Base-by-base conservation (phyloP, 768 basidiomycete species). In the Chalciporus sphaerocephalus region DNA sequence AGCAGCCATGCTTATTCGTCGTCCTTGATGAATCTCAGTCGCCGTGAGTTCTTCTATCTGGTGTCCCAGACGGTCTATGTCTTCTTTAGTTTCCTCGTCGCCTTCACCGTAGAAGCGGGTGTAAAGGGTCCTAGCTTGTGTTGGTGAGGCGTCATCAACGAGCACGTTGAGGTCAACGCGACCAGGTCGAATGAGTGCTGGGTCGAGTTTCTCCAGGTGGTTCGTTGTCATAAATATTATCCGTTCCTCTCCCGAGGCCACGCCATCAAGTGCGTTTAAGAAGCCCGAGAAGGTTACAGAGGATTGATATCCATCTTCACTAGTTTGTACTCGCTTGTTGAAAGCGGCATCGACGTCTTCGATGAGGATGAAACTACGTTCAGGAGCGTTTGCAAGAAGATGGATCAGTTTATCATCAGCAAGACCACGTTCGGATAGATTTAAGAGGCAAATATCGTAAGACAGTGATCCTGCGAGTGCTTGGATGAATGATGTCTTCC, bases 201-300 rank as follows among this genome's bases (percentile, higher is more conserved):
- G 86, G 67, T 99, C 96, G 27, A 99, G 79, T 51, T 75, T 77
- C 48, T 88, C 82, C 43, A 89, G 63, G 57, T 98, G 96, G 65
- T 99, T 99, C n/a, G 96, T 98, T 0, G 96, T 99, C 85, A 99
- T 89, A 69, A 99, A 99, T 27, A 99, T 81, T 61, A 99, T 85
- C n/a, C 96, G 84, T 58, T 96, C 93, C 69, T 97, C 94, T 33
- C 93, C 92, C 10, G 95, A 96, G 5, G 92, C 95, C 22, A 99
- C 95, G 15, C 96, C 96, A 60, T 99, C 96, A 3, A 99, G 74
- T 12, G 94, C 93, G 57, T 99, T 99, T 34, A 99, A 71, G 61
- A 98, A 90, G 21, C 96, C 96, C 7, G 95, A 97, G 70, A 99
- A 98, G 4, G 96, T 98, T 27, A 99, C 86, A 11, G 88, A 87